These are phyloP conservation scores for Rubia yunnanensis DNA, from an alignment of 257 asterid genomes.

Conservation along the genomic window DNA sequence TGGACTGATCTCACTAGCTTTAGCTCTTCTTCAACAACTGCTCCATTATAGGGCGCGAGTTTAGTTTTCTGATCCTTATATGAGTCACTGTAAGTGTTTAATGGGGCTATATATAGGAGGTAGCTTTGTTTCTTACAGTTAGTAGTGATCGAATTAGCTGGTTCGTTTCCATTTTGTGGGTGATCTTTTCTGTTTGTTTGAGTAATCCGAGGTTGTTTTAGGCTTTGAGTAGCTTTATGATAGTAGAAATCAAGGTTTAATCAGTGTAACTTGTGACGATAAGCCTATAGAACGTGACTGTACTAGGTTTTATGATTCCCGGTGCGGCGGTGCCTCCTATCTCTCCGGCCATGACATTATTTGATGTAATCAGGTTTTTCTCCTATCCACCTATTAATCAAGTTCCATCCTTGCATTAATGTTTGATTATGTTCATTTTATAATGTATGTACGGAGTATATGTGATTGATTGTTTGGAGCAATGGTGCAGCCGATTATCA, in stretches of 20 bases:
- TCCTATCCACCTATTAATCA: neutral
- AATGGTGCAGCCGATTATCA: too few species aligned
- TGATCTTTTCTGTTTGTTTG: neutral
- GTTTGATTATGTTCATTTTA: neutral
- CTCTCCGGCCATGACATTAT: too few species aligned
- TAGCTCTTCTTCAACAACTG: slow-evolving; percentile 66
- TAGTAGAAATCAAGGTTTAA: too few species aligned
- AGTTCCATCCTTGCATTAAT: neutral
- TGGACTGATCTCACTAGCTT: slow-evolving; percentile 78
- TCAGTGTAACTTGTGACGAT: neutral
- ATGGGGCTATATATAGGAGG: neutral
- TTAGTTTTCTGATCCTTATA: neutral
- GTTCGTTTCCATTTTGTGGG: slow-evolving; percentile 6
- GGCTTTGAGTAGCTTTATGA: too few species aligned
- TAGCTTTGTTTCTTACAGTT: slow-evolving; percentile 31
- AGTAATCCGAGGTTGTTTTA: neutral
- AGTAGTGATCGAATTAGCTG: slow-evolving; percentile 27
- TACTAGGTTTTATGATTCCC: neutral
- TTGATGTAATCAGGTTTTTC: neutral
- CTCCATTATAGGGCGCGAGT: slow-evolving; percentile 33
- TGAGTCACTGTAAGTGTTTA: neutral
- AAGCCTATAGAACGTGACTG: neutral
- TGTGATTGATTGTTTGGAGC: too few species aligned
- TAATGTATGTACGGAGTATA: neutral
- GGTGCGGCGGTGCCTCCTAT: too few species aligned